Evolutionary conservation across 495 filamentous ascomycete species (phyloP).

Genomic region (Recurvomyces mirabilis): DNA sequence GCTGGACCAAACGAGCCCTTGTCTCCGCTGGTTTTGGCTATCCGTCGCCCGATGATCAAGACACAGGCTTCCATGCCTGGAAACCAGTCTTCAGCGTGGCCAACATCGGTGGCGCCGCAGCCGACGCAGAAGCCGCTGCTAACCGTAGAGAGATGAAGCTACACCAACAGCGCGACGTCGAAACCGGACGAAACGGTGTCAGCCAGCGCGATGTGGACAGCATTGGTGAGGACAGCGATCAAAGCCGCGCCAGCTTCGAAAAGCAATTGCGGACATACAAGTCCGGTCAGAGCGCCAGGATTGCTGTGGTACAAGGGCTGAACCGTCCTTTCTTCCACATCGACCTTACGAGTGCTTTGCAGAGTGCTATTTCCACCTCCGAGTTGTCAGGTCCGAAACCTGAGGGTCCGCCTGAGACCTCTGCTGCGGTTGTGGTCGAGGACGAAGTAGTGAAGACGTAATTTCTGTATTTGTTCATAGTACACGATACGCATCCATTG

Average conservation of each 20-base stretch:
- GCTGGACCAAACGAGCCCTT: constrained; percentile 94
- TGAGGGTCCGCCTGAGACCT: background rate
- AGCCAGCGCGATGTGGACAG: constrained; percentile 15
- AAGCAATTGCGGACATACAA: constrained; percentile 35
- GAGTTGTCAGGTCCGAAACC: constrained; percentile 33
- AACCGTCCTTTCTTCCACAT: constrained; percentile 91
- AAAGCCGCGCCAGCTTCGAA: constrained; percentile 29
- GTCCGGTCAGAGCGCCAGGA: constrained; percentile 23
- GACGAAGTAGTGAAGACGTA: too few relatives aligned
- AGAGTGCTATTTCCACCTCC: constrained; percentile 75
- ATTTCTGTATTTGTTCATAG: too few relatives aligned
- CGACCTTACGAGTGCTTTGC: constrained; percentile 81
- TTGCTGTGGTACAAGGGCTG: constrained; percentile 68
- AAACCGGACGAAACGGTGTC: constrained; percentile 9
- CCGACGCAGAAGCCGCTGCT: constrained; percentile 53
- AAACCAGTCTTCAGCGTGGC: constrained; percentile 94
- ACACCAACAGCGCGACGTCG: constrained; percentile 20
- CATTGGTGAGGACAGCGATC: constrained; percentile 16
- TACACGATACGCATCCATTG: too few relatives aligned
- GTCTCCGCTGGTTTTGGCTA: constrained; percentile 89
- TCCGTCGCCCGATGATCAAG: constrained; percentile 47
- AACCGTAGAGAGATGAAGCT: constrained; percentile 30
- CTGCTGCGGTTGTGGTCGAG: too few relatives aligned
- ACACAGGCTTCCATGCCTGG: constrained; percentile 54
- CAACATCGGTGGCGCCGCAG: constrained; percentile 64